Conservation (phyloP, 2,329 filamentous ascomycete genomes). For the Colletotrichum gloeosporioides region DNA sequence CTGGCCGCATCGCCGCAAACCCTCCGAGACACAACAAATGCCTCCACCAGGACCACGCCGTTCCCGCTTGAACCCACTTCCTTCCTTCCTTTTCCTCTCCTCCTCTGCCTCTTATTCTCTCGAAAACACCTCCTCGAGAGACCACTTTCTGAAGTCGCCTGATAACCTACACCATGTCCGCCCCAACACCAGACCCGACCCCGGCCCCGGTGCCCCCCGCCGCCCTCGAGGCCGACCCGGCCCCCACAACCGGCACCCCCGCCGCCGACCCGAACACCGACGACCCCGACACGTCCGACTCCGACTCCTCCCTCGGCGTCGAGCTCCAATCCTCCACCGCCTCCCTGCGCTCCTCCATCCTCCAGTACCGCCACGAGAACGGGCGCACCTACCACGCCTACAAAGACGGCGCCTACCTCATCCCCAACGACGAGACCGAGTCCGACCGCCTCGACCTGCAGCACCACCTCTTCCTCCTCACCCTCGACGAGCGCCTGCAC, state of each 20-base stretch:
- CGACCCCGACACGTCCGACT: background rate
- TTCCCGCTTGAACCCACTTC: background rate
- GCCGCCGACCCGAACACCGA: background rate
- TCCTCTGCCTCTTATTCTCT: background rate
- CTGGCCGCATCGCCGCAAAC: background rate
- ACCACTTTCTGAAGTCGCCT: fast-evolving
- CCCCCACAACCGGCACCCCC: background rate
- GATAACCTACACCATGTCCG: background rate
- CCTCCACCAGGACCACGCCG: background rate
- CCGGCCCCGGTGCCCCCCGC: background rate
- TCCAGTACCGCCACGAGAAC: constrained; percentile 40
- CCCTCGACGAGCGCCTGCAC: constrained; percentile 33
- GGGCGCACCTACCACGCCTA: constrained; percentile 43
- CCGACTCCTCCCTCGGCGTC: constrained; percentile 10
- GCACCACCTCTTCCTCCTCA: constrained; percentile 39
- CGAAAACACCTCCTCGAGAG: background rate
- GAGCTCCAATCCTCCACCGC: constrained; percentile 27
- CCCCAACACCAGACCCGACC: background rate
- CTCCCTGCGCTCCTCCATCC: constrained; percentile 40
- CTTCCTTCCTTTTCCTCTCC: background rate
- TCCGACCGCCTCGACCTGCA: constrained; percentile 41
- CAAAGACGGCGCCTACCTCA: constrained; percentile 15
- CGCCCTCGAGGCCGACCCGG: background rate
- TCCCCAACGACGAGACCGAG: constrained; percentile 28
- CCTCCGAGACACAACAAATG: background rate